Percentiles rank a stretch among this genome's conserved stretches.
These are phyloP conservation scores for Talaromyces islandicus DNA, from an alignment of 2,329 filamentous ascomycete species.

Conservation along the genomic window DNA sequence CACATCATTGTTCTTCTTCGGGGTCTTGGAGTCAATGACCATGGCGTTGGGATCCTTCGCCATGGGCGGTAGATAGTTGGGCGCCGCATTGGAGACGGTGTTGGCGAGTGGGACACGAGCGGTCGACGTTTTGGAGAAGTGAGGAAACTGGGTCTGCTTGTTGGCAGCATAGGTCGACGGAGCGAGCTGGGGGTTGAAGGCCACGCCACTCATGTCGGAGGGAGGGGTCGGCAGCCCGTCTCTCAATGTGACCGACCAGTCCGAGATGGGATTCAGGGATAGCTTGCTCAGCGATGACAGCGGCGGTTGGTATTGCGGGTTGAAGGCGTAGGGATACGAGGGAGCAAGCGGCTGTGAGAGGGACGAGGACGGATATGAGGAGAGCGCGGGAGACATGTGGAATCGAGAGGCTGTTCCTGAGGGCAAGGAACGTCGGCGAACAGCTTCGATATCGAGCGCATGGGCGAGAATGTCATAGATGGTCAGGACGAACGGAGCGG, in stretches of 20 bases:
- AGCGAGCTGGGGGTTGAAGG: conserved; percentile 21
- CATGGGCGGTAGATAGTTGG: conserved; percentile 11
- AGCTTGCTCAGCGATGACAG: conserved; percentile 11
- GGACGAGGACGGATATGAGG: conserved; percentile 21
- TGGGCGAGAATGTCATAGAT: conserved; percentile 1
- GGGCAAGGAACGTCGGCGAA: conserved; percentile 12
- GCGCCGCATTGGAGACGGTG: conserved; percentile 9
- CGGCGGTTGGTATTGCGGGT: conserved; percentile 8
- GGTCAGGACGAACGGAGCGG: background rate
- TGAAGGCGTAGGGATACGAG: conserved; percentile 4
- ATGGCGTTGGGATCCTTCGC: conserved; percentile 20
- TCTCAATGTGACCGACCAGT: conserved; percentile 32
- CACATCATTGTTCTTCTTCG: conserved; percentile 29
- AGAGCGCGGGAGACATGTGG: conserved; percentile 30
- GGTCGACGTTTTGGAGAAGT: background rate
- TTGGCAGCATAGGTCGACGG: conserved; percentile 5
- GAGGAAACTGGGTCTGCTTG: background rate
- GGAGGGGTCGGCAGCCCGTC: conserved; percentile 38
- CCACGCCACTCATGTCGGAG: conserved; percentile 36
- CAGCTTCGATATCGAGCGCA: conserved; percentile 9
- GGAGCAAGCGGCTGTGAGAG: conserved; percentile 17
- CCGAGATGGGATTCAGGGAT: conserved; percentile 11
- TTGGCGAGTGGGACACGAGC: conserved; percentile 9
- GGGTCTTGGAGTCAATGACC: conserved; percentile 17
- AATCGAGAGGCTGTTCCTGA: conserved; percentile 8